These are phyloP conservation scores for Aspergillus quadrilineatus DNA, from an alignment of 2,329 filamentous ascomycete species.

Conservation along the genomic window DNA sequence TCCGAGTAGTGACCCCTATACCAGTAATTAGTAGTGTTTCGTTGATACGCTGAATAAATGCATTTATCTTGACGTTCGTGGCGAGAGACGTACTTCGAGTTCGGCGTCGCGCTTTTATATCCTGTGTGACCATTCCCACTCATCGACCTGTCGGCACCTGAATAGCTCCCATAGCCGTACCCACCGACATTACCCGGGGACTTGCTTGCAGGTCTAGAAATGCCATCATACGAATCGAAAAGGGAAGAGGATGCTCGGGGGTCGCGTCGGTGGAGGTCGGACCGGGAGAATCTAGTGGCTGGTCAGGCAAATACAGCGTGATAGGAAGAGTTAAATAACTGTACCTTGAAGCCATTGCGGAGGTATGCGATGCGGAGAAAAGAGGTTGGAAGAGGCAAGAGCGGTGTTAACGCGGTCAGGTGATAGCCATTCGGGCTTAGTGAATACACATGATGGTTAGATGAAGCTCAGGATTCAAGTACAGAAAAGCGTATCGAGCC, in stretches of 20 bases:
- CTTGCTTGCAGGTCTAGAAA: slow-evolving; percentile 43
- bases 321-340: neutral
- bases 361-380: slow-evolving; percentile 11
- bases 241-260: slow-evolving; percentile 69
- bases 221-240: slow-evolving; percentile 70
- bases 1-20: slow-evolving; percentile 85
- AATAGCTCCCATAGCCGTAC: slow-evolving; percentile 44
- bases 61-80: neutral
- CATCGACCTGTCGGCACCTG: slow-evolving; percentile 25
- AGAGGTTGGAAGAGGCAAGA: neutral
- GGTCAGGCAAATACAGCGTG: neutral
- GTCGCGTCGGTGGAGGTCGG: slow-evolving; percentile 66
- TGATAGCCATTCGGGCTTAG: neutral
- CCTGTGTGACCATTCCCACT: slow-evolving; percentile 28
- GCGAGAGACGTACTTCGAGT: slow-evolving; percentile 56
- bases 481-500: neutral
- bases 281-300: slow-evolving; percentile 62
- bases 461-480: neutral
- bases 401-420: neutral
- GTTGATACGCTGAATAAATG: neutral
- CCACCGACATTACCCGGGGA: slow-evolving; percentile 53
- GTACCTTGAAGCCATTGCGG: slow-evolving; percentile 40
- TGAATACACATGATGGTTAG: neutral
- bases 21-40: neutral
- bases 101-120: slow-evolving; percentile 67